Evolutionary conservation across 2,329 filamentous ascomycete species (phyloP).

Genomic region (Rutstroemia sp.): DNA sequence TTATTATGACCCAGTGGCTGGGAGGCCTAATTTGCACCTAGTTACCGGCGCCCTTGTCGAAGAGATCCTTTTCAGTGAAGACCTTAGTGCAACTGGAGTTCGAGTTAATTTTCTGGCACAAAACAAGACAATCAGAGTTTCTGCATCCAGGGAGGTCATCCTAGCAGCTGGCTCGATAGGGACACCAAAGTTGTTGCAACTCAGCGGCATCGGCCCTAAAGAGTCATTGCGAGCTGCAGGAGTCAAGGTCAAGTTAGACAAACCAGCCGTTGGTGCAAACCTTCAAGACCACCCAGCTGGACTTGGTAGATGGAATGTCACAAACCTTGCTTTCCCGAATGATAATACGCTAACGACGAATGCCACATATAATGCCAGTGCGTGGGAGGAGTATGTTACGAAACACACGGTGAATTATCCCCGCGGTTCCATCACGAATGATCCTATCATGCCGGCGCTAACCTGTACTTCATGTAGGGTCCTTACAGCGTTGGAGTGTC

Average conservation of each 20-base stretch:
- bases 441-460: background rate
- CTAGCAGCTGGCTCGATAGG: conserved; percentile 38
- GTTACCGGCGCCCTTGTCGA: background rate
- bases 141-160: conserved; percentile 34
- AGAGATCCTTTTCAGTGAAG: background rate
- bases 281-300: conserved; percentile 27
- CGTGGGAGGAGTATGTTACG: background rate
- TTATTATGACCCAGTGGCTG: conserved; percentile 2
- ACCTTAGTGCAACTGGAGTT: background rate
- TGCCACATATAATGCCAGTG: background rate
- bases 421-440: background rate
- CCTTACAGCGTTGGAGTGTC: background rate
- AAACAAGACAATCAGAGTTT: background rate
- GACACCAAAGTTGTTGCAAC: conserved; percentile 38
- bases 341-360: background rate
- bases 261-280: conserved; percentile 25
- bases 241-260: conserved; percentile 15
- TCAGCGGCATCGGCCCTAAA: conserved; percentile 34
- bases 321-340: background rate
- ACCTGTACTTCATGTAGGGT: background rate
- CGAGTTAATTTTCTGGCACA: conserved; percentile 1
- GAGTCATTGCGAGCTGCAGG: conserved; percentile 5
- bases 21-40: background rate
- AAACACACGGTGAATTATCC: background rate
- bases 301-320: background rate